Evolutionary conservation across 495 filamentous ascomycete species (phyloP).

Genomic region (Collariella sp.): DNA sequence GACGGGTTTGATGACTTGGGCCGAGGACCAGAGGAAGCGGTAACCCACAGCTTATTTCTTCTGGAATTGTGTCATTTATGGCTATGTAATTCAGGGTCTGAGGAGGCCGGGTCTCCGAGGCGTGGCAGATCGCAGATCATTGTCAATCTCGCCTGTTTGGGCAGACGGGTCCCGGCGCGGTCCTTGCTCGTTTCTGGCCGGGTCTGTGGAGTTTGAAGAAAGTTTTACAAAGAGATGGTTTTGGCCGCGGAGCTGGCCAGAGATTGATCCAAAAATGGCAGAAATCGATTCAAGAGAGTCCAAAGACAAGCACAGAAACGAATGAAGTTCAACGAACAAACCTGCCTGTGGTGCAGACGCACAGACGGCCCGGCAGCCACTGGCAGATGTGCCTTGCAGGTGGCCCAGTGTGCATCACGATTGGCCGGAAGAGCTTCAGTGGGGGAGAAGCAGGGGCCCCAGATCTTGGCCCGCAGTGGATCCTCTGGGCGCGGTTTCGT

Average conservation of each 20-base stretch:
- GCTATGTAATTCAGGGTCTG: no score
- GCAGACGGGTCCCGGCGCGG: neutral
- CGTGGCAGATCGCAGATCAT: neutral
- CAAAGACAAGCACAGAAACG: neutral
- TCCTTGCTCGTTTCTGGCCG: neutral
- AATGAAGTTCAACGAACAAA: no score
- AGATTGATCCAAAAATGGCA: neutral
- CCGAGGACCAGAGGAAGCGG: no score
- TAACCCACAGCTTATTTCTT: no score
- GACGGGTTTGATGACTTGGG: no score
- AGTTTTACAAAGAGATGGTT: neutral
- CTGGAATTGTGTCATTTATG: no score
- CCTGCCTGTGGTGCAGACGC: no score
- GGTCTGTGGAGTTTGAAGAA: neutral
- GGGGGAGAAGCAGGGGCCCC: neutral
- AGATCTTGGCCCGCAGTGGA: constrained; percentile 1
- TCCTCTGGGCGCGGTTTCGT: constrained; percentile 6
- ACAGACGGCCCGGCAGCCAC: neutral
- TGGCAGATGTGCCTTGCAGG: neutral
- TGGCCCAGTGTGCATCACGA: neutral
- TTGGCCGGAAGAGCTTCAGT: neutral
- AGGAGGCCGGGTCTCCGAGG: neutral
- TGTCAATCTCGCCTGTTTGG: constrained; percentile 9
- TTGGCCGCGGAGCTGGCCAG: neutral
- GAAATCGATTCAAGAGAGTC: neutral